These are phyloP conservation scores for Xylaria sp. DNA, from an alignment of 2,329 filamentous ascomycete genomes.

Conservation along the genomic window DNA sequence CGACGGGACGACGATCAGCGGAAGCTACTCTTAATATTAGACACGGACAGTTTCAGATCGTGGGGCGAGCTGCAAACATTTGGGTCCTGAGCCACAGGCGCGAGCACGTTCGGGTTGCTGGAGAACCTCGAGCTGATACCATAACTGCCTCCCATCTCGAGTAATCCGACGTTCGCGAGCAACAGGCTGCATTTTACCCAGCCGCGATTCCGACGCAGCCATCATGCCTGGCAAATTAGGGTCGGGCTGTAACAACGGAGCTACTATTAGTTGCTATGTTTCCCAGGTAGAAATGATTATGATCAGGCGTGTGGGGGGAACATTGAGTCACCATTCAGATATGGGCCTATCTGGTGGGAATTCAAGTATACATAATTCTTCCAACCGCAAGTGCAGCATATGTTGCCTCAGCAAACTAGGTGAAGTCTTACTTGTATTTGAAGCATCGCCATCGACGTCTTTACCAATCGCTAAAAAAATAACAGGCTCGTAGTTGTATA, in stretches of 20 bases:
- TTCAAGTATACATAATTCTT: not conserved
- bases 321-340: not conserved
- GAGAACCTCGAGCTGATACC: slow-evolving; percentile 85
- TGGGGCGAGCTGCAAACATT: slow-evolving; percentile 69
- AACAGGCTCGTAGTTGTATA: slow-evolving; percentile 1
- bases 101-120: slow-evolving; percentile 95
- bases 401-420: slow-evolving; percentile 19
- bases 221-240: slow-evolving; percentile 44
- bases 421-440: slow-evolving; percentile 45
- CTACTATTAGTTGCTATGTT: slow-evolving; percentile 26
- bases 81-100: slow-evolving; percentile 94
- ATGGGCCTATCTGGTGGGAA: slow-evolving; percentile 3
- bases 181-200: slow-evolving; percentile 40
- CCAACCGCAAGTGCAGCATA: not conserved
- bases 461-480: not conserved
- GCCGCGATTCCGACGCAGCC: slow-evolving; percentile 37
- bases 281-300: not conserved
- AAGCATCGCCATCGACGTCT: slow-evolving; percentile 37
- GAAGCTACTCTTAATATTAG: slow-evolving; percentile 65
- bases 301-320: not conserved
- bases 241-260: slow-evolving; percentile 42
- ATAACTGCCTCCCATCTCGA: slow-evolving; percentile 79
- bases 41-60: not conserved
- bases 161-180: slow-evolving; percentile 64
- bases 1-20: slow-evolving; percentile 90